Conservation (phyloP, 371 early-diverging fungal species). For the Zopfochytrium polystomum region DNA sequence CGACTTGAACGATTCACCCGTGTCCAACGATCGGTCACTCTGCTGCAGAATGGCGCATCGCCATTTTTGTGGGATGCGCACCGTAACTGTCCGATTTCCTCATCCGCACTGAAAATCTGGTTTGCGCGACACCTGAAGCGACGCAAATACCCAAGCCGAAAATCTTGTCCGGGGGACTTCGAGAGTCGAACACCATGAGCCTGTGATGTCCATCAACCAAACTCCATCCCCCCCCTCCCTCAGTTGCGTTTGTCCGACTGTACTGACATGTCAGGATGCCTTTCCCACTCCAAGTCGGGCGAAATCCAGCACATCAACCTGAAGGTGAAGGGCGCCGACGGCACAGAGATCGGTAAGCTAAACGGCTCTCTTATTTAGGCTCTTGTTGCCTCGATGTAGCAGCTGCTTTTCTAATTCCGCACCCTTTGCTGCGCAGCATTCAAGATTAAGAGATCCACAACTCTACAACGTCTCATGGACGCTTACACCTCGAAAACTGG, state of each 20-base stretch:
- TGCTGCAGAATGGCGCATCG: too few species aligned
- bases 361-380: background rate
- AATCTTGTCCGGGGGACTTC: too few species aligned
- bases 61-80: too few species aligned
- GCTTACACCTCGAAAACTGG: conserved; percentile 49
- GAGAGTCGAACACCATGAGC: too few species aligned
- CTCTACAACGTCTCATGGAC: conserved; percentile 89
- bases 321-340: conserved; percentile 81
- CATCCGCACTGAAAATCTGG: too few species aligned
- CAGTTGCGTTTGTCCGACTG: background rate
- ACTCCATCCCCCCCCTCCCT: background rate
- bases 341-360: conserved; percentile 42
- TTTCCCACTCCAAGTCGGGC: too few species aligned
- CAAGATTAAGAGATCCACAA: conserved; percentile 90
- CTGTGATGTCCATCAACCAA: background rate
- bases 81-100: too few species aligned
- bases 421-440: conserved; percentile 46
- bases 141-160: too few species aligned
- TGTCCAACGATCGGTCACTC: too few species aligned
- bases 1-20: too few species aligned
- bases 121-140: too few species aligned
- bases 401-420: background rate
- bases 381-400: background rate
- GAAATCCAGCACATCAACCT: conserved; percentile 79
- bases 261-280: too few species aligned